Evolutionary conservation across 2,329 filamentous ascomycete genomes (phyloP).

Genomic region (Trichoderma sp.): DNA sequence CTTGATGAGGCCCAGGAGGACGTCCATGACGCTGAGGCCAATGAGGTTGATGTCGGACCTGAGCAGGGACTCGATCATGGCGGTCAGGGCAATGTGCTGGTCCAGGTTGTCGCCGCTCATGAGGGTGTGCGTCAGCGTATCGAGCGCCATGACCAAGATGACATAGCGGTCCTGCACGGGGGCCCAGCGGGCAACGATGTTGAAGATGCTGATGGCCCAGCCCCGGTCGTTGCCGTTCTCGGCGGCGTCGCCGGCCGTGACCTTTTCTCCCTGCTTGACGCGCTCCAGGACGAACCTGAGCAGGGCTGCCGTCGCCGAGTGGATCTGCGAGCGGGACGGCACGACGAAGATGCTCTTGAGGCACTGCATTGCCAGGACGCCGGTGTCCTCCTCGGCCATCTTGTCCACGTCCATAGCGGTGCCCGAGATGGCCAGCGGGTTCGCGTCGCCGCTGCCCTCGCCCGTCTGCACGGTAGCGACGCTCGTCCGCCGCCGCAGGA

Average conservation of each 20-base stretch:
- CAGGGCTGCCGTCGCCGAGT: constrained; percentile 71
- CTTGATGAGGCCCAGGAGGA: constrained; percentile 80
- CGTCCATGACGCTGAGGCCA: constrained; percentile 93
- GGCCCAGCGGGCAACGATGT: constrained; percentile 80
- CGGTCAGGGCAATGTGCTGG: constrained; percentile 73
- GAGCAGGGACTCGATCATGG: constrained; percentile 79
- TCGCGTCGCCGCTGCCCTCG: constrained; percentile 64
- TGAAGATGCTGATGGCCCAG: constrained; percentile 83
- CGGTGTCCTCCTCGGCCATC: constrained; percentile 85
- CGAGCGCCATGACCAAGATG: constrained; percentile 80
- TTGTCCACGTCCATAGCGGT: constrained; percentile 87
- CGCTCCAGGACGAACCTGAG: constrained; percentile 72
- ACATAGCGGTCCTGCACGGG: constrained; percentile 94
- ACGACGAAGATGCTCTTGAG: constrained; percentile 82
- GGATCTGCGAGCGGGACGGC: constrained; percentile 80
- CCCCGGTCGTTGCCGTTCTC: constrained; percentile 49
- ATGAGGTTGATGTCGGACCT: constrained; percentile 92
- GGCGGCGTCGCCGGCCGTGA: constrained; percentile 52
- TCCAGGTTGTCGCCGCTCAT: constrained; percentile 71
- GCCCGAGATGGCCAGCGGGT: constrained; percentile 72
- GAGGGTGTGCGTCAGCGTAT: constrained; percentile 69
- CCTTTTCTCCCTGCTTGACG: constrained; percentile 53
- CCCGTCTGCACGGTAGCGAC: constrained; percentile 71
- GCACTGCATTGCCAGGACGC: constrained; percentile 80
- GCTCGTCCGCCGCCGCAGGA: constrained; percentile 71